Percentiles rank a stretch among this genome's conserved stretches.
phyloP scores from a whole-genome alignment of 2,329 filamentous ascomycete species.

The Pezicula rhizophila region DNA sequence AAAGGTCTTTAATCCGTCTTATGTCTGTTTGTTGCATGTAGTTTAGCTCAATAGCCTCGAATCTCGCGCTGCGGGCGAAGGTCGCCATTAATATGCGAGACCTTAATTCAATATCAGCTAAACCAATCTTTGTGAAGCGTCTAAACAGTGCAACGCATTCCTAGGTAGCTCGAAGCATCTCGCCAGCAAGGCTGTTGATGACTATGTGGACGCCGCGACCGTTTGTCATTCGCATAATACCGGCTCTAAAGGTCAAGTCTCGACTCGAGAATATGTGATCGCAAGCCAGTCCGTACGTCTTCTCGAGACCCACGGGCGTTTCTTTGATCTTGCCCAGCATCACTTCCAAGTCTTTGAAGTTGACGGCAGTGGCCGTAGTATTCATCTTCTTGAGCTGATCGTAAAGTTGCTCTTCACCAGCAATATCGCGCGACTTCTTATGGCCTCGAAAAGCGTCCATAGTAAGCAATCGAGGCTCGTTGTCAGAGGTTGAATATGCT shows the following conservation, averaged over 20 bases:
- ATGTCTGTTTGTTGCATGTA: not conserved
- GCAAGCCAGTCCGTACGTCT: conserved; percentile 6
- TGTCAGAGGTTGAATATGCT: too few relatives aligned
- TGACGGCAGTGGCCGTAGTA: conserved; percentile 31
- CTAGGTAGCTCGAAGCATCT: conserved; percentile 21
- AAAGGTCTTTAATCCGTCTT: conserved; percentile 5
- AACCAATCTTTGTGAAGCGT: conserved; percentile 32
- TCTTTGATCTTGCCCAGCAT: conserved; percentile 20
- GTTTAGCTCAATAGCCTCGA: conserved; percentile 33
- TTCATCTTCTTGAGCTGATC: too few relatives aligned
- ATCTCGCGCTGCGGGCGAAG: conserved; percentile 32
- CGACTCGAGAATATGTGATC: conserved; percentile 5
- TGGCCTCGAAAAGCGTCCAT: too few relatives aligned
- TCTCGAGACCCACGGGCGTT: conserved; percentile 5
- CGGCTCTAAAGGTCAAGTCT: conserved; percentile 14
- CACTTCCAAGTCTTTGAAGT: conserved; percentile 37
- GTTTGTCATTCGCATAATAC: conserved; percentile 13
- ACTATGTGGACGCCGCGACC: conserved; percentile 19
- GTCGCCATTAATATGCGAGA: conserved; percentile 25
- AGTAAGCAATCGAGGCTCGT: too few relatives aligned
- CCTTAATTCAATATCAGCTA: conserved; percentile 19
- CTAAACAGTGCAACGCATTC: conserved; percentile 29
- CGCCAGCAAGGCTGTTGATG: conserved; percentile 19
- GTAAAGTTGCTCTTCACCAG: too few relatives aligned
- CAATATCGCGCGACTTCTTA: too few relatives aligned